phyloP scores from a whole-genome alignment of 139 green algal genomes.

The Dunaliella sp. region DNA sequence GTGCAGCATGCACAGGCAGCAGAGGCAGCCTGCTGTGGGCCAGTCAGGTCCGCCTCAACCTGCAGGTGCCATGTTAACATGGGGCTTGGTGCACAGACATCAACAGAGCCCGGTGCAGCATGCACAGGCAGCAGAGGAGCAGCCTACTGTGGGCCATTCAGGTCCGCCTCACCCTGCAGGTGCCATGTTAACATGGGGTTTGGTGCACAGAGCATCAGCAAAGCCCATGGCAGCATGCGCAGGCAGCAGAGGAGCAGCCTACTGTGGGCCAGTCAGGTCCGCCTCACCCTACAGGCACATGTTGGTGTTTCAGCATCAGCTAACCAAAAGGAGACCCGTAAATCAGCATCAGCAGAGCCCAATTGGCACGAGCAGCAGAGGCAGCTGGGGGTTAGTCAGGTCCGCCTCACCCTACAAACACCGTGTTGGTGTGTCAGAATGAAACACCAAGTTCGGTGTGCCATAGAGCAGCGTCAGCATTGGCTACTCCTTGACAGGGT shows the following conservation, averaged over 20 bases:
- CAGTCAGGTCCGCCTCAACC: not conserved
- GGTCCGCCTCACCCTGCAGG: not conserved
- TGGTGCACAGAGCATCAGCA: not conserved
- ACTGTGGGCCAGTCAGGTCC: not conserved
- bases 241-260: slow-evolving; percentile 9
- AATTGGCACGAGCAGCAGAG: not conserved
- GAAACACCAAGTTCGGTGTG: too few species aligned
- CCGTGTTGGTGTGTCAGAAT: too few species aligned
- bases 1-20: slow-evolving; percentile 7
- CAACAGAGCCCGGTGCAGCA: too few species aligned
- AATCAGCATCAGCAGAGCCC: not conserved
- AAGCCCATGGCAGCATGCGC: too few species aligned
- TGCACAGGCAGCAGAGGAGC: slow-evolving; percentile 6
- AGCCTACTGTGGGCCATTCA: not conserved
- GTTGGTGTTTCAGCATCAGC: too few species aligned
- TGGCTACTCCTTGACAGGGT: too few species aligned
- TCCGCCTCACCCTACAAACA: not conserved
- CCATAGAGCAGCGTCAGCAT: too few species aligned
- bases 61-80: not conserved
- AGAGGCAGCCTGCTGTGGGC: not conserved
- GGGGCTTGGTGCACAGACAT: not conserved
- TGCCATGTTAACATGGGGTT: not conserved
- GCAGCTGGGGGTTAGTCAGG: not conserved
- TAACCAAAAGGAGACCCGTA: too few species aligned
- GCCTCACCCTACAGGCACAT: not conserved